Conservation (phyloP, 1,284 basidiomycete species). For the Fomitopsis schrenkii region DNA sequence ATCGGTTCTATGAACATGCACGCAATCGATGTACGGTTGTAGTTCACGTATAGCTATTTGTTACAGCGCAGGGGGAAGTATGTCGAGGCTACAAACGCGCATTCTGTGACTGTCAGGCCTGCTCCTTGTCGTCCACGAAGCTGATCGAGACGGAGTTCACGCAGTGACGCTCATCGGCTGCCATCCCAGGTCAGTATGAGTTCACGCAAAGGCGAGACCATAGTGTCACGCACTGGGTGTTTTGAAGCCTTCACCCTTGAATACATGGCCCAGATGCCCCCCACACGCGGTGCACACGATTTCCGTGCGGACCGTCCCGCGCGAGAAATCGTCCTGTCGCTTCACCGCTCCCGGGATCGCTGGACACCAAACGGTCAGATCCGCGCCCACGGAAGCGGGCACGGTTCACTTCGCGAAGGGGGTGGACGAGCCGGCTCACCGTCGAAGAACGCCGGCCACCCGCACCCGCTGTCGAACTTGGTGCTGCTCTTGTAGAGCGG, state of each 20-base stretch:
- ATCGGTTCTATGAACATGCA: not conserved
- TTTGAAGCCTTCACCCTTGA: conserved; percentile 81
- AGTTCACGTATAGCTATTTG: not conserved
- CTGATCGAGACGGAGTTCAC: conserved; percentile 88
- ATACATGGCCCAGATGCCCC: conserved; percentile 91
- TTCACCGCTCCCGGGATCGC: conserved; percentile 90
- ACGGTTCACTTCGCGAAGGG: too few relatives aligned
- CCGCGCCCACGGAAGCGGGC: not conserved
- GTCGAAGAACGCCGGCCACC: conserved; percentile 98
- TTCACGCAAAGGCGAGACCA: not conserved
- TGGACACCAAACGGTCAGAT: conserved; percentile 21
- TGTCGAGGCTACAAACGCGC: too few relatives aligned
- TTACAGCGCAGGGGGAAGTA: not conserved
- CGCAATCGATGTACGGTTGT: not conserved
- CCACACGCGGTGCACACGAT: conserved; percentile 84
- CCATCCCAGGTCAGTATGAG: conserved; percentile 2
- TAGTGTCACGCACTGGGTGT: conserved; percentile 55
- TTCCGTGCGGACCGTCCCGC: conserved; percentile 64
- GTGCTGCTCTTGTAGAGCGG: conserved; percentile 83
- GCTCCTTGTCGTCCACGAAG: conserved; percentile 54
- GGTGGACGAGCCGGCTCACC: conserved; percentile 36
- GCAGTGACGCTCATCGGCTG: conserved; percentile 84
- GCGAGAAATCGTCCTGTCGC: conserved; percentile 57
- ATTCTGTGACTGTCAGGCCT: not conserved
- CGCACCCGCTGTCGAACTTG: conserved; percentile 93